These are phyloP conservation scores for Lactarius deliciosus DNA, from an alignment of 768 basidiomycete genomes.

Conservation along the genomic window DNA sequence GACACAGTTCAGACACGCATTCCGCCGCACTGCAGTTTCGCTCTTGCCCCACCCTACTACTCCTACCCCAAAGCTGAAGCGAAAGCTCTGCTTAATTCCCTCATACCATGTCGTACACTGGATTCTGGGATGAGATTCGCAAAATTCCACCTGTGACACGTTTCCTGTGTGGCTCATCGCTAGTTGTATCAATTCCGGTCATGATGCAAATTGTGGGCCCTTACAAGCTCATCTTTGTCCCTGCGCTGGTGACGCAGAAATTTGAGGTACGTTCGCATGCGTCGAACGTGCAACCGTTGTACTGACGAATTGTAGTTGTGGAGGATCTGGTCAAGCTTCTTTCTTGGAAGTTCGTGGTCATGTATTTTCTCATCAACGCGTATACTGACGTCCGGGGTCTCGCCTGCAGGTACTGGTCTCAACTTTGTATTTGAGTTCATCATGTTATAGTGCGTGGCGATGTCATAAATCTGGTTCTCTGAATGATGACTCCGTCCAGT, in stretches of 20 bases:
- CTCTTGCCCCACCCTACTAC: not conserved
- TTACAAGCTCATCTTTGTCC: slow-evolving; percentile 57
- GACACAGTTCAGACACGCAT: not conserved
- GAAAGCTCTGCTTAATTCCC: not conserved
- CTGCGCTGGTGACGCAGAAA: slow-evolving; percentile 42
- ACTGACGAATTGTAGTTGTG: slow-evolving; percentile 52
- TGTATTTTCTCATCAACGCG: not conserved
- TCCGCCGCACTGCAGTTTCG: not conserved
- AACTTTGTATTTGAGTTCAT: slow-evolving; percentile 62
- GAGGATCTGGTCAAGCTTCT: slow-evolving; percentile 72
- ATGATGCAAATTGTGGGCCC: slow-evolving; percentile 53
- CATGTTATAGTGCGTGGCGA: slow-evolving; percentile 63
- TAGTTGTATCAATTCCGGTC: slow-evolving; percentile 58
- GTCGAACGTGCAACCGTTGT: not conserved
- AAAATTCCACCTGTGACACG: slow-evolving; percentile 87
- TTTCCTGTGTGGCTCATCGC: slow-evolving; percentile 57
- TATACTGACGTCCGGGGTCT: not conserved
- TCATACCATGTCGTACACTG: slow-evolving; percentile 29
- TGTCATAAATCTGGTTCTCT: not conserved
- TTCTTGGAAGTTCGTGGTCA: slow-evolving; percentile 53
- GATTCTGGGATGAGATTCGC: slow-evolving; percentile 52
- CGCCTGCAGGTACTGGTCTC: slow-evolving; percentile 46
- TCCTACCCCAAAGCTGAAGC: not conserved
- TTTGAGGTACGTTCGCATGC: slow-evolving; percentile 50
- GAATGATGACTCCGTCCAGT: slow-evolving; percentile 40